Evolutionary conservation across 176 grass and related monocot genomes (phyloP), one percentile per base, ranked within the genome.

Genomic region (Phragmites australis): DNA sequence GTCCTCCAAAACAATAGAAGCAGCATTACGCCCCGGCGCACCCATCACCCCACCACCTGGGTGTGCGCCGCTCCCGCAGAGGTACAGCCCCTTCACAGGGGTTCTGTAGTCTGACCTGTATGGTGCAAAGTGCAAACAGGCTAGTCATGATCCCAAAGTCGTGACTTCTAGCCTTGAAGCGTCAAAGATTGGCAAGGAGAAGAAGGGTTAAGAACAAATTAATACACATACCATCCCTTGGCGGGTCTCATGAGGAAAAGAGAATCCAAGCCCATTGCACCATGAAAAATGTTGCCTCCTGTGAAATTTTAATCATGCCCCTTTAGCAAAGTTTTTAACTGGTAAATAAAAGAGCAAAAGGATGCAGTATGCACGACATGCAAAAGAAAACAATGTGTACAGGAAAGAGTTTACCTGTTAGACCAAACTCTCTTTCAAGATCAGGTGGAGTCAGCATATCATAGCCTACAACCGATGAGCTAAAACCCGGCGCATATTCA

Each of bases 271-370:
- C 96, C 90, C 96, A 98, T 98, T 54, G 92, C 86, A 23, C 96
- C 96, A 23, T 98, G 96, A 67, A 98, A 98, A 56, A 98, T 93
- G 81, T 98, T 98, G 11, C 96, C 96, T 47, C 96, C 96, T 98
- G 77, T 51, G 25, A 79, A 69, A 81, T 78, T 45, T 49, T 23
- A 76, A 83, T 58, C 22, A 12, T 70, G 4, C 27, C 23, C 74
- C 5, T 40, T 85, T 81, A 30, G 41, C 62, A 4, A 81, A 39
- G 70, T 70, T 76, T 74, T 61, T 6, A 17, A 39, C 26, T 8
- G 5, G 74, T 50, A 59, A 49, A 68, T 9, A 13, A 21, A 58
- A 69, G 25, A 34, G 51, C 29, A 52, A 51, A 8, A 21, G 4
- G 8, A 40, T 31, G 19, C 19, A 9, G 29, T 48, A n/a, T 65